phyloP scores from a whole-genome alignment of 148 eudicot species.

The Fallopia convolvulus region DNA sequence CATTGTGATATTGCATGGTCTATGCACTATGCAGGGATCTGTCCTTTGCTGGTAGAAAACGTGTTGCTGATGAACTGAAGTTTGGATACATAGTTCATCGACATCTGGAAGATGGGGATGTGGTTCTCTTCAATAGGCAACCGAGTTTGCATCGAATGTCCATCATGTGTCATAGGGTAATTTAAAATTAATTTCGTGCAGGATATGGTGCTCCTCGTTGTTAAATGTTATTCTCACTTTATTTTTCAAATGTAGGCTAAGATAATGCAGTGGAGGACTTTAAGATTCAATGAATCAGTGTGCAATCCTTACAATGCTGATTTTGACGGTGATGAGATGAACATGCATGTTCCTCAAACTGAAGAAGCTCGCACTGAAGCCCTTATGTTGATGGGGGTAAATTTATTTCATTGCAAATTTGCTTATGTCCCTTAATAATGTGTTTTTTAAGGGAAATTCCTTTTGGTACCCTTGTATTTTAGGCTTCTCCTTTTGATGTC shows the following conservation, averaged over 20 bases:
- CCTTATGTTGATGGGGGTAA: constrained; percentile 94
- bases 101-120: constrained; percentile 92
- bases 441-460: background rate
- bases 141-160: constrained; percentile 99
- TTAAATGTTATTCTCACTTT: background rate
- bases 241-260: constrained; percentile 47
- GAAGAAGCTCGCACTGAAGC: constrained; percentile 97
- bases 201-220: background rate
- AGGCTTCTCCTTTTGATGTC: too few relatives aligned
- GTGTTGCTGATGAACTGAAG: constrained; percentile 77
- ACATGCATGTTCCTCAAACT: constrained; percentile 97
- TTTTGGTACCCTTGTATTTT: too few relatives aligned
- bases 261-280: constrained; percentile 98
- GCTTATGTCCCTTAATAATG: background rate
- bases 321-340: constrained; percentile 99
- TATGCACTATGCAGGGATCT: constrained; percentile 61
- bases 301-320: constrained; percentile 99
- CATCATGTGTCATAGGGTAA: constrained; percentile 93
- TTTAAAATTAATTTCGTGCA: background rate
- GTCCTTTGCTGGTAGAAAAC: constrained; percentile 49
- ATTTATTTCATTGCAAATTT: background rate
- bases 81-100: constrained; percentile 80
- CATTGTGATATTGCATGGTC: constrained; percentile 6
- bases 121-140: constrained; percentile 92
- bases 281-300: constrained; percentile 97